phyloP scores from a whole-genome alignment of 2,329 filamentous ascomycete species.

The Huntiella moniliformis region DNA sequence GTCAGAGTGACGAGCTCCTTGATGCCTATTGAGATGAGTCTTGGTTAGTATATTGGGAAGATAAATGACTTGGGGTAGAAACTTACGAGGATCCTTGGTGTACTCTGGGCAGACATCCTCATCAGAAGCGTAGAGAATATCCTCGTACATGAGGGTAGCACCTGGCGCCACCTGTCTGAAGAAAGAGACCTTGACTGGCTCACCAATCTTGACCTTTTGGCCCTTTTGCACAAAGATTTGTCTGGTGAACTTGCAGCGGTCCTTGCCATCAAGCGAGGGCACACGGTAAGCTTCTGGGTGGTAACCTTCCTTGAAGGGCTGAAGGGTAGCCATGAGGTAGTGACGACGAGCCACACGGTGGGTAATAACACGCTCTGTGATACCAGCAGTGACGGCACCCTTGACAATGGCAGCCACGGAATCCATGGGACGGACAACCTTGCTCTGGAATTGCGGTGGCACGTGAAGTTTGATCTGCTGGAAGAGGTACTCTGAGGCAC shows the following conservation, averaged over 20 bases:
- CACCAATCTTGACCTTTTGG: constrained; percentile 96
- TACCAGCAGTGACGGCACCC: constrained; percentile 91
- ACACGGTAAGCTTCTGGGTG: constrained; percentile 97
- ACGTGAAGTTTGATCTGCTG: constrained; percentile 98
- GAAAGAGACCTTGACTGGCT: constrained; percentile 96
- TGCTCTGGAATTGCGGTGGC: constrained; percentile 92
- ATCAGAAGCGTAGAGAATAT: constrained; percentile 92
- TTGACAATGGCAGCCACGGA: constrained; percentile 97
- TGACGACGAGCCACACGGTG: constrained; percentile 92
- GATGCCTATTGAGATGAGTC: constrained; percentile 45
- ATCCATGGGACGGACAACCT: constrained; percentile 97
- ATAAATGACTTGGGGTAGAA: neutral
- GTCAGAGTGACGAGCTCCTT: constrained; percentile 98
- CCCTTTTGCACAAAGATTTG: constrained; percentile 99
- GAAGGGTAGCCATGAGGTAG: constrained; percentile 96
- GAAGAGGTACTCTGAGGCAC: constrained; percentile 96
- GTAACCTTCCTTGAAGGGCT: constrained; percentile 97
- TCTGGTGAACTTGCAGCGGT: constrained; percentile 93
- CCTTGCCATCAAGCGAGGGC: constrained; percentile 87
- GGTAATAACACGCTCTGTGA: constrained; percentile 90
- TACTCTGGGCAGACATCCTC: constrained; percentile 97
- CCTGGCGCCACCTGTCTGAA: constrained; percentile 95
- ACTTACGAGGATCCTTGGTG: constrained; percentile 96
- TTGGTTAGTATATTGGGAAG: neutral
- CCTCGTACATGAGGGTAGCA: constrained; percentile 97